Conservation (phyloP, 2,329 filamentous ascomycete genomes). For the Chaetomiaceae sp. region DNA sequence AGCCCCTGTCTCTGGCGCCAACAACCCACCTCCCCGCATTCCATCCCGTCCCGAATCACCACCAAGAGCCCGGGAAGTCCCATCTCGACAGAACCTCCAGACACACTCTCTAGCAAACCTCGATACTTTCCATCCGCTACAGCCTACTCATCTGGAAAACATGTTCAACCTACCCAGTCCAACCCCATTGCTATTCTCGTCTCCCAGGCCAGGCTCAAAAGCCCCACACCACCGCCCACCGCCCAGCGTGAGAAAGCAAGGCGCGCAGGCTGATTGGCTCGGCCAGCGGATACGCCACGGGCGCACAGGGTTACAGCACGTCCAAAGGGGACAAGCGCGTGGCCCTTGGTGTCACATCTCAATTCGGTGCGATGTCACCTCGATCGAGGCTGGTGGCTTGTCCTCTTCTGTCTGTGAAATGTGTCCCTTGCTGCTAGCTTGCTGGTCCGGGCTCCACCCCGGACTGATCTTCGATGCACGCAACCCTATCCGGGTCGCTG, state of each 20-base stretch:
- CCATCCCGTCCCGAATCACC: slow-evolving; percentile 6
- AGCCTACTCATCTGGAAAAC: background rate
- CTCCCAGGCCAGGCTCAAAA: background rate
- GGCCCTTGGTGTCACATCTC: background rate
- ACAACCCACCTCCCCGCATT: slow-evolving; percentile 4
- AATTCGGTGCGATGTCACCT: background rate
- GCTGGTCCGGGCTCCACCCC: background rate
- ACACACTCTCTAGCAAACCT: background rate
- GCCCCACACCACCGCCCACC: background rate
- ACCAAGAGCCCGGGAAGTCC: background rate
- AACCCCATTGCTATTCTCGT: slow-evolving; percentile 10
- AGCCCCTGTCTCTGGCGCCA: background rate
- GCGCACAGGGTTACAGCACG: background rate
- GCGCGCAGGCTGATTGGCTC: background rate
- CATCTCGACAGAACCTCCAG: background rate
- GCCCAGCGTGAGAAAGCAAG: background rate
- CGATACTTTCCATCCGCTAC: too few species aligned
- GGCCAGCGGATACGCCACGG: slow-evolving; percentile 1
- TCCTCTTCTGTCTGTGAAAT: background rate
- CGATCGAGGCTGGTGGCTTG: background rate
- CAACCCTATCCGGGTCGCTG: background rate
- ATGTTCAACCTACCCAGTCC: background rate
- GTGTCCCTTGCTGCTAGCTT: background rate
- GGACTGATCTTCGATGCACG: background rate
- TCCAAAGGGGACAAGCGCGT: background rate